Percentiles rank a stretch among this genome's conserved stretches.
These are phyloP conservation scores for Metschnikowia noctiluminum DNA, from an alignment of 805 yeast genomes.

Conservation along the genomic window DNA sequence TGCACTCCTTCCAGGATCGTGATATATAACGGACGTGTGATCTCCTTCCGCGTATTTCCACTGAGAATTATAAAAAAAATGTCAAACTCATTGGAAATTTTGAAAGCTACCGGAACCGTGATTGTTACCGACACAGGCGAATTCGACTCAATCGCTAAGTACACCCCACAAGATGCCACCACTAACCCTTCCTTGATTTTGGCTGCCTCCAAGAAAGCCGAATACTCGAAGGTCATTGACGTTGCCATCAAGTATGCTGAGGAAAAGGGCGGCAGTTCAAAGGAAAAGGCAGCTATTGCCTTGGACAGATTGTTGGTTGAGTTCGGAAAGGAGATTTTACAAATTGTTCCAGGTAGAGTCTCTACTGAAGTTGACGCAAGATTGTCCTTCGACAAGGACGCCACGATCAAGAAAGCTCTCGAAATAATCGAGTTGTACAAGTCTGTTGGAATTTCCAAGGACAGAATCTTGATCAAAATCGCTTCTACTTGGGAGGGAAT, in stretches of 20 bases:
- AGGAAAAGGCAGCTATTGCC: slow-evolving; percentile 75
- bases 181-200: slow-evolving; percentile 97
- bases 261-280: slow-evolving; percentile 52
- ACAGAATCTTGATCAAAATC: slow-evolving; percentile 89
- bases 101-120: slow-evolving; percentile 91
- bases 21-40: slow-evolving; percentile 6
- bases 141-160: slow-evolving; percentile 95
- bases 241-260: slow-evolving; percentile 86
- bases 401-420: slow-evolving; percentile 89
- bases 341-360: slow-evolving; percentile 97
- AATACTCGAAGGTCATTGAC: slow-evolving; percentile 86
- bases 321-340: slow-evolving; percentile 90
- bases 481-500: slow-evolving; percentile 99
- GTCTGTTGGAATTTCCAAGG: slow-evolving; percentile 79
- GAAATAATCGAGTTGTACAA: slow-evolving; percentile 86
- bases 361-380: slow-evolving; percentile 99
- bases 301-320: slow-evolving; percentile 91
- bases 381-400: slow-evolving; percentile 92
- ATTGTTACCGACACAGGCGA: slow-evolving; percentile 99
- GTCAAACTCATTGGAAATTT: slow-evolving; percentile 78
- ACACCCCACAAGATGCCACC: slow-evolving; percentile 98
- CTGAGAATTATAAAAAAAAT: slow-evolving; percentile 12
- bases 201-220: slow-evolving; percentile 90
- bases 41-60: not conserved
- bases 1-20: not conserved